phyloP scores from a whole-genome alignment of 2,329 filamentous ascomycete genomes.

The Trichoderma lentiforme region DNA sequence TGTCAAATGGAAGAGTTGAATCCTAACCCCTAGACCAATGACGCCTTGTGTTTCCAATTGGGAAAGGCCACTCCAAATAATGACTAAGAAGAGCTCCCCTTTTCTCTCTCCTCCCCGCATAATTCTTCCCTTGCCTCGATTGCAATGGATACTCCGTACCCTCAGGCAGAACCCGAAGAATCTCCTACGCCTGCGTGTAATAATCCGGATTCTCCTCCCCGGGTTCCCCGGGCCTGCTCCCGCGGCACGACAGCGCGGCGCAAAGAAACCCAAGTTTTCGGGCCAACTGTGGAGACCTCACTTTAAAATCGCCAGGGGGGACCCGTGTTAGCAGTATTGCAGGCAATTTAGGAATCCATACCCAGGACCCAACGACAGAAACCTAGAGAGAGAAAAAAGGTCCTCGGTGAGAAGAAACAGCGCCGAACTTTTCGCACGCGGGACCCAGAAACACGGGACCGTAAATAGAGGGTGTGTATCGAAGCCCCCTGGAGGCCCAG shows the following conservation, averaged over 20 bases:
- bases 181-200: not conserved
- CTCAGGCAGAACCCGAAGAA: not conserved
- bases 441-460: not conserved
- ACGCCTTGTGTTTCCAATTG: not conserved
- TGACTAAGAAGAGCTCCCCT: not conserved
- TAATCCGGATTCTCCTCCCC: not conserved
- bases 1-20: slow-evolving; percentile 16
- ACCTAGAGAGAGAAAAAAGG: not conserved
- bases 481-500: not conserved
- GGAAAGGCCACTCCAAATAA: not conserved
- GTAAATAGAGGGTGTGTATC: not conserved
- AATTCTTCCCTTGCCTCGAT: not conserved
- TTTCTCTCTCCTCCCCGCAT: not conserved
- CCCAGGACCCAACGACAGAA: not conserved
- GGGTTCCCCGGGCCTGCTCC: not conserved
- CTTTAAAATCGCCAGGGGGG: not conserved
- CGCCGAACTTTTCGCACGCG: not conserved
- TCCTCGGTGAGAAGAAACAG: not conserved
- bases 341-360: not conserved
- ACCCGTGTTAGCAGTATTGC: not conserved
- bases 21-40: slow-evolving; percentile 20
- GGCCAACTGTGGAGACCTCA: not conserved
- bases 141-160: too few relatives aligned
- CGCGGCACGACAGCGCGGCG: not conserved
- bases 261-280: not conserved